phyloP scores from a whole-genome alignment of 1,284 basidiomycete species.

The Fomitopsis schrenkii region DNA sequence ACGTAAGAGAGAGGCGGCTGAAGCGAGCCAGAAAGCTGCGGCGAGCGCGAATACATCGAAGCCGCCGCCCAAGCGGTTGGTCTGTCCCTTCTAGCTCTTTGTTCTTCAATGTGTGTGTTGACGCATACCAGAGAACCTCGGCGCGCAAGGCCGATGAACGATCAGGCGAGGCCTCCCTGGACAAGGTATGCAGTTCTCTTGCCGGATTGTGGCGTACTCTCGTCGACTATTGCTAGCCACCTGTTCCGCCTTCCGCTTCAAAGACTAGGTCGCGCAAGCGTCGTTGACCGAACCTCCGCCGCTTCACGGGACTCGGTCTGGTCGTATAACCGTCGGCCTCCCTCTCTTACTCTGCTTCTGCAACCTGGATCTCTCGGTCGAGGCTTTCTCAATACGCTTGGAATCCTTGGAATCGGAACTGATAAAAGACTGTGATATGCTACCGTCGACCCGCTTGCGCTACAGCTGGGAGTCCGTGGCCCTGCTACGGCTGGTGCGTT shows the following conservation, averaged over 20 bases:
- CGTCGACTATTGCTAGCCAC: not conserved
- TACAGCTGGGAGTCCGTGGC: no score
- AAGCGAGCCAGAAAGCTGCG: constrained; percentile 1
- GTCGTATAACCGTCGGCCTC: not conserved
- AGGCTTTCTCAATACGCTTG: no score
- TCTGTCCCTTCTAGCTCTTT: not conserved
- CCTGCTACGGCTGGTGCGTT: not conserved
- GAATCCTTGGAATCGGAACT: no score
- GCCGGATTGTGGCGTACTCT: not conserved
- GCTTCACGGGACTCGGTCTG: not conserved
- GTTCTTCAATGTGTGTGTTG: no score
- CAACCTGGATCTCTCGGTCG: not conserved
- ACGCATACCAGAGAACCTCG: constrained; percentile 12
- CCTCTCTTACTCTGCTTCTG: not conserved
- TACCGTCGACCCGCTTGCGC: no score
- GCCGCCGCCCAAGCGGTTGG: constrained; percentile 19
- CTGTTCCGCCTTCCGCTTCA: not conserved
- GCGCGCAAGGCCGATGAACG: constrained; percentile 16
- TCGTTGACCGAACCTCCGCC: not conserved
- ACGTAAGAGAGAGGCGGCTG: constrained; percentile 18
- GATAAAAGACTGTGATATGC: no score
- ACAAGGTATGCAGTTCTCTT: not conserved
- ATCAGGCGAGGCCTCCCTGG: not conserved
- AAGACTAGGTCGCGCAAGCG: constrained; percentile 5
- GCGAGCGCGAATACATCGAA: constrained; percentile 6